A percentile compares a stretch with the other conserved stretches of the same genome.
Conservation (phyloP, 306 rosid species). For the Trifolium repens region DNA sequence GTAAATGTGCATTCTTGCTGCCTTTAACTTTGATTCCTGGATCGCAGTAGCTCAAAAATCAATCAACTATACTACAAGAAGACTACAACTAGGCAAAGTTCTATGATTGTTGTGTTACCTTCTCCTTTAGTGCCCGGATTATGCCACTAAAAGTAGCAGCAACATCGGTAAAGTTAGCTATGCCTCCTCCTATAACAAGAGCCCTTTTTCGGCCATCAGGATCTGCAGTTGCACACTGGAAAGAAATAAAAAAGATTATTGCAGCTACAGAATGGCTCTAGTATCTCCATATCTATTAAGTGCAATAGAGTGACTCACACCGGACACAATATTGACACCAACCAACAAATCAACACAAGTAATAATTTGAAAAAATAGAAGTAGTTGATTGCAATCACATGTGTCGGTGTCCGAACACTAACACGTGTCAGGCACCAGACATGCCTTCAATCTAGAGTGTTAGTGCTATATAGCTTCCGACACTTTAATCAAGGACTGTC, state of each 20-base stretch:
- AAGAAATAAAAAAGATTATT: slow-evolving; percentile 42
- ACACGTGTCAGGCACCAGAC: no score
- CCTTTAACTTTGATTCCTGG: slow-evolving; percentile 89
- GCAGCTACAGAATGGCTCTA: slow-evolving; percentile 1
- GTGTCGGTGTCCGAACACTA: no score
- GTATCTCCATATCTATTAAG: neutral
- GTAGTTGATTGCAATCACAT: no score
- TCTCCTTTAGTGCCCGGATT: slow-evolving; percentile 90
- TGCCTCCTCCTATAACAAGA: slow-evolving; percentile 96
- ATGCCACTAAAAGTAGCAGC: slow-evolving; percentile 96
- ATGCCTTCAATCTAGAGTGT: no score
- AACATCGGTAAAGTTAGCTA: slow-evolving; percentile 94
- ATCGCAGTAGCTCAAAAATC: slow-evolving; percentile 37
- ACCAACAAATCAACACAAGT: no score
- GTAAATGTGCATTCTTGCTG: slow-evolving; percentile 79
- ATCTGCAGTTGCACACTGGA: slow-evolving; percentile 89
- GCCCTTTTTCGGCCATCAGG: slow-evolving; percentile 92
- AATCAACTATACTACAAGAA: slow-evolving; percentile 27
- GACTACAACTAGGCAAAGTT: neutral
- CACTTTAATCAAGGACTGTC: slow-evolving; percentile 1
- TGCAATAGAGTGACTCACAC: no score
- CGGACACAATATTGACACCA: no score
- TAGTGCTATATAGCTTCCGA: neutral
- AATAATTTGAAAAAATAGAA: no score
- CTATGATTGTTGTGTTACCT: slow-evolving; percentile 53